phyloP scores from a whole-genome alignment of 768 basidiomycete genomes.

The Pleurotus tuber-regium region DNA sequence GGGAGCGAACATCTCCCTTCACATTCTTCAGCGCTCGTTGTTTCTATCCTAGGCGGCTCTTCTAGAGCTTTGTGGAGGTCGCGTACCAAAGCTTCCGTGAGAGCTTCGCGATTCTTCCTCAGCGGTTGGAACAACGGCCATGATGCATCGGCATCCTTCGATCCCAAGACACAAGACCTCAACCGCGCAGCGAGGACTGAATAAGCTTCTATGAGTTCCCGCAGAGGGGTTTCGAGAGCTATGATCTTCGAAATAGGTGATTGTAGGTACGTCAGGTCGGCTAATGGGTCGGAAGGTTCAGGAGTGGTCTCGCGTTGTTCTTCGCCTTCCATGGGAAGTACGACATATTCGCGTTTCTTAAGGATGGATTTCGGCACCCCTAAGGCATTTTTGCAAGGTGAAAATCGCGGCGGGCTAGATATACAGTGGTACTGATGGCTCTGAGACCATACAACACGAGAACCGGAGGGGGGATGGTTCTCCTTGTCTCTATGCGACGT shows the following conservation, averaged over 20 bases:
- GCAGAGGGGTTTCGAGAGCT: constrained; percentile 41
- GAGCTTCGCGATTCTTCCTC: constrained; percentile 45
- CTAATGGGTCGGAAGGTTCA: constrained; percentile 70
- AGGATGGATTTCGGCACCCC: constrained; percentile 63
- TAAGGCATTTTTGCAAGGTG: constrained; percentile 29
- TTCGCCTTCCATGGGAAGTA: constrained; percentile 34
- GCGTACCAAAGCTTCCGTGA: constrained; percentile 61
- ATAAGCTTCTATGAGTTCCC: constrained; percentile 72
- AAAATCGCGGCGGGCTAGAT: constrained; percentile 26
- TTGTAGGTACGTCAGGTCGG: constrained; percentile 61
- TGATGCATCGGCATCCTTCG: constrained; percentile 55
- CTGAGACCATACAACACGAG: constrained; percentile 51
- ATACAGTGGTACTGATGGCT: constrained; percentile 46
- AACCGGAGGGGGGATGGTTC: constrained; percentile 28
- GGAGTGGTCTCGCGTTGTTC: constrained; percentile 64
- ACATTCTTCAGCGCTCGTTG: constrained; percentile 26
- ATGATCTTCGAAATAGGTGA: constrained; percentile 62
- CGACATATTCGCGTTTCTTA: constrained; percentile 44
- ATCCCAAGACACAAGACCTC: constrained; percentile 39
- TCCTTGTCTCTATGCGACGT: constrained; percentile 58
- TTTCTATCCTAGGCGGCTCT: constrained; percentile 41
- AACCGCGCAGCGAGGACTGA: constrained; percentile 66
- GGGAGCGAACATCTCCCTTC: constrained; percentile 42
- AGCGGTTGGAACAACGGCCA: constrained; percentile 76
- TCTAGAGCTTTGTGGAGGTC: constrained; percentile 66